Percentiles rank a stretch among this genome's conserved stretches.
Evolutionary conservation across 371 early-diverging fungal genomes (phyloP).

Genomic region (Modicella reniformis): DNA sequence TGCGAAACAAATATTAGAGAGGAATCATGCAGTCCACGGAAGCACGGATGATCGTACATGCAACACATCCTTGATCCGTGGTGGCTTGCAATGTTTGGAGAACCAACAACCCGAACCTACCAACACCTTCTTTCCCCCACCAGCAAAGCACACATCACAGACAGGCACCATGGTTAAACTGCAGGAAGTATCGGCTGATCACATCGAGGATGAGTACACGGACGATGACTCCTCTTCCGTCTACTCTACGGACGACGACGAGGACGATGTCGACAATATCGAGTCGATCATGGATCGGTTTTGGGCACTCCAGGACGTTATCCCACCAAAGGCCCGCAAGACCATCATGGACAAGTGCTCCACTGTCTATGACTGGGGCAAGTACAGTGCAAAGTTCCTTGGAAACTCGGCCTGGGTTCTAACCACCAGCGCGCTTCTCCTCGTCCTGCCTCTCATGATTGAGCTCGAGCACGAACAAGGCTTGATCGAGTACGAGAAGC

Average conservation of each 20-base stretch:
- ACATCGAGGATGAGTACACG: constrained; percentile 51
- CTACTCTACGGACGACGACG: constrained; percentile 54
- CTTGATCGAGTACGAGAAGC: constrained; percentile 80
- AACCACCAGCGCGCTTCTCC: constrained; percentile 78
- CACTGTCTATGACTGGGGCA: constrained; percentile 65
- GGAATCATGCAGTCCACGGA: no score
- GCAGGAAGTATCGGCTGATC: constrained; percentile 50
- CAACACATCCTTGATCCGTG: no score
- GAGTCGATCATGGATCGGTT: constrained; percentile 71
- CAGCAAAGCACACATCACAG: no score
- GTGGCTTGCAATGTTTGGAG: no score
- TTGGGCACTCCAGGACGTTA: constrained; percentile 78
- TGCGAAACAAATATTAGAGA: no score
- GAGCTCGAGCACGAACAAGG: constrained; percentile 82
- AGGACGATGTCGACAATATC: constrained; percentile 55
- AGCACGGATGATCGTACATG: no score
- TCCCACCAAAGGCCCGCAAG: constrained; percentile 75
- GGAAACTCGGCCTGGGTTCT: constrained; percentile 86
- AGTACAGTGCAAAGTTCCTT: constrained; percentile 66
- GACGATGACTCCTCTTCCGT: constrained; percentile 49
- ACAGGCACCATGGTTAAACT: constrained; percentile 55
- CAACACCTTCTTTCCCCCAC: no score
- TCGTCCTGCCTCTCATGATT: constrained; percentile 78
- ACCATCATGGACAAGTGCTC: constrained; percentile 63
- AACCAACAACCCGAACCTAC: no score